Evolutionary conservation across 495 filamentous ascomycete species (phyloP).

Genomic region (Amphirosellinia nigrospora): DNA sequence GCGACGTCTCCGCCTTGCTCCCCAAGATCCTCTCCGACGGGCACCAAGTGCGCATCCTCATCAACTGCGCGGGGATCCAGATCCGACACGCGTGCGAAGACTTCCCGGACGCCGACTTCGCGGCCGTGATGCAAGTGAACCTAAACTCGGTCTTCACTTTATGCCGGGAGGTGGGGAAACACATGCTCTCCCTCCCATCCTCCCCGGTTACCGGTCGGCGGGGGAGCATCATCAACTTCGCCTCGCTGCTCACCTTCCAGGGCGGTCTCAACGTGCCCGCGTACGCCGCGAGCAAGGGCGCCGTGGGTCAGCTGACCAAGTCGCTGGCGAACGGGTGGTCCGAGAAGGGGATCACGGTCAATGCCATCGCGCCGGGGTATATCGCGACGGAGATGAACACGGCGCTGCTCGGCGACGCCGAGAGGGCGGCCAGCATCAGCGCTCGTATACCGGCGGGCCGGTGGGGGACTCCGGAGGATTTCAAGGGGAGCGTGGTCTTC

Average conservation of each 20-base stretch:
- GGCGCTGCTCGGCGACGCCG: slow-evolving; percentile 75
- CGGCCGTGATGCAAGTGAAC: slow-evolving; percentile 85
- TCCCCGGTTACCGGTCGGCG: slow-evolving; percentile 61
- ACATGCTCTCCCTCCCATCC: slow-evolving; percentile 69
- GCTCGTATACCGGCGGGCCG: slow-evolving; percentile 83
- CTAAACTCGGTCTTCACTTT: slow-evolving; percentile 82
- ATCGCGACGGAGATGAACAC: slow-evolving; percentile 93
- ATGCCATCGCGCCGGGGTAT: slow-evolving; percentile 81
- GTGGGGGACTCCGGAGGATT: slow-evolving; percentile 89
- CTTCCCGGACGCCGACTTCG: slow-evolving; percentile 86
- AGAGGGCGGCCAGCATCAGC: slow-evolving; percentile 73
- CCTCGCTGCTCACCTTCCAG: slow-evolving; percentile 84
- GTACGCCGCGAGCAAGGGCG: slow-evolving; percentile 89
- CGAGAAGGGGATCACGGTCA: slow-evolving; percentile 75
- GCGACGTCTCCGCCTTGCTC: slow-evolving; percentile 65
- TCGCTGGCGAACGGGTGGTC: slow-evolving; percentile 89
- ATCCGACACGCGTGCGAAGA: slow-evolving; percentile 74
- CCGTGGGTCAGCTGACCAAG: slow-evolving; percentile 86
- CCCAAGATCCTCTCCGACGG: slow-evolving; percentile 66
- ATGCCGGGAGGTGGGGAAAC: slow-evolving; percentile 82
- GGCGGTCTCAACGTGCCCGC: slow-evolving; percentile 90
- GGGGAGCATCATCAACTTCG: slow-evolving; percentile 87
- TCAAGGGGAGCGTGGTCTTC: slow-evolving; percentile 83
- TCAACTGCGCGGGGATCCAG: slow-evolving; percentile 90
- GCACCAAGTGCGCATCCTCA: slow-evolving; percentile 70